These are phyloP conservation scores for Cyclospora cayetanensis DNA, from an alignment of 169 alveolate genomes.

Conservation along the genomic window DNA sequence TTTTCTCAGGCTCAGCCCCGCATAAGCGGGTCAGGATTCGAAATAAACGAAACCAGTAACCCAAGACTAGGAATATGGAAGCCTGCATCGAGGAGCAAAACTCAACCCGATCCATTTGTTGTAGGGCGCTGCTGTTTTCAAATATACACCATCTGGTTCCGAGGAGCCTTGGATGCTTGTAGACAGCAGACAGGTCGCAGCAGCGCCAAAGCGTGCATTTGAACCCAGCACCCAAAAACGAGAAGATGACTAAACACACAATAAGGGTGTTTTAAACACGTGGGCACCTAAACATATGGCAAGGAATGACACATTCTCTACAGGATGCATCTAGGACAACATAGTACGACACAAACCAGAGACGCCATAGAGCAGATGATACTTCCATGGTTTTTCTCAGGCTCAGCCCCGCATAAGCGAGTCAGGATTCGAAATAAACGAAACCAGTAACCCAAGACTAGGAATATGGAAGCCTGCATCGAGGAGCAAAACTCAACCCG, in stretches of 20 bases:
- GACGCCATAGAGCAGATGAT: background rate
- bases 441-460: background rate
- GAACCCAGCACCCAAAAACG: background rate
- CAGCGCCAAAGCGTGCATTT: no score
- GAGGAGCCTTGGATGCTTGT: background rate
- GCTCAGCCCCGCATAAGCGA: constrained; percentile 56
- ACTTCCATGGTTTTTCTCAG: constrained; percentile 64
- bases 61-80: background rate
- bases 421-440: background rate
- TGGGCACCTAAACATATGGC: background rate
- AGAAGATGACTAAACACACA: background rate
- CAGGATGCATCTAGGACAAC: background rate
- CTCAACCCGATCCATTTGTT: background rate
- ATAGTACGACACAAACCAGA: background rate
- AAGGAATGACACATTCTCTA: background rate
- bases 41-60: background rate
- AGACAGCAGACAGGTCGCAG: background rate
- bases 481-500: background rate
- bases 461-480: constrained; percentile 28
- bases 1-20: background rate
- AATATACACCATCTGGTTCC: background rate
- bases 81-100: background rate
- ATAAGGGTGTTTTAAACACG: background rate
- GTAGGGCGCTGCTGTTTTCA: background rate
- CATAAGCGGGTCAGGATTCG: background rate